Percentiles rank a stretch among this genome's conserved stretches.
phyloP scores from a whole-genome alignment of 2,329 filamentous ascomycete species.

The Orbilia ellipsospora region DNA sequence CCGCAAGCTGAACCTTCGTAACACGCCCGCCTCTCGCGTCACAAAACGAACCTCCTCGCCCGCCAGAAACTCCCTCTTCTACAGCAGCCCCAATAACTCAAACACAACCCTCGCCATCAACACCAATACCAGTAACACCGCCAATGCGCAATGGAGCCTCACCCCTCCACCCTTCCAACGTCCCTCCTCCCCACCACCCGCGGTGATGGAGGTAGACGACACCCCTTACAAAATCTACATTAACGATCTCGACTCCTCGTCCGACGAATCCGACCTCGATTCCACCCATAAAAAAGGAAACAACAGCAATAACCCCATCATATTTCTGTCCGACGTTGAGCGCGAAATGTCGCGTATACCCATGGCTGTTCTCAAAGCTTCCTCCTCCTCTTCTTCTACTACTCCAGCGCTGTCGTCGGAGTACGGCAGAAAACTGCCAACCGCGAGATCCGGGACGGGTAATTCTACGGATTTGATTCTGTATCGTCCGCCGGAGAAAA shows the following conservation, averaged over 20 bases:
- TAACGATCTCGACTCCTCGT: constrained; percentile 86
- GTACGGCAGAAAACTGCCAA: constrained; percentile 61
- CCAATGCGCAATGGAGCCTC: constrained; percentile 75
- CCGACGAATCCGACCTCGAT: constrained; percentile 72
- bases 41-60: constrained; percentile 50
- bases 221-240: constrained; percentile 83
- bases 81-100: constrained; percentile 60
- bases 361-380: constrained; percentile 66
- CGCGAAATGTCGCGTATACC: constrained; percentile 80
- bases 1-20: constrained; percentile 69
- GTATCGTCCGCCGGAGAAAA: constrained; percentile 81
- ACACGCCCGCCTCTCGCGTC: constrained; percentile 43
- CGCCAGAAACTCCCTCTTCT: constrained; percentile 57
- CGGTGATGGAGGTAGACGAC: constrained; percentile 63
- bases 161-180: constrained; percentile 69
- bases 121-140: constrained; percentile 65
- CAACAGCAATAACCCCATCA: constrained; percentile 70
- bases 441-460: constrained; percentile 65
- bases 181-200: constrained; percentile 39
- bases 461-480: constrained; percentile 71
- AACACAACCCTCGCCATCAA: constrained; percentile 63
- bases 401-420: constrained; percentile 68
- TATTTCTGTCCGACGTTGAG: constrained; percentile 87
- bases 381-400: constrained; percentile 67
- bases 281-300: constrained; percentile 69